A percentile compares a stretch with the other conserved stretches of the same genome.
These are phyloP conservation scores for Saturnispora sanitii DNA, from an alignment of 805 yeast genomes.

Conservation along the genomic window DNA sequence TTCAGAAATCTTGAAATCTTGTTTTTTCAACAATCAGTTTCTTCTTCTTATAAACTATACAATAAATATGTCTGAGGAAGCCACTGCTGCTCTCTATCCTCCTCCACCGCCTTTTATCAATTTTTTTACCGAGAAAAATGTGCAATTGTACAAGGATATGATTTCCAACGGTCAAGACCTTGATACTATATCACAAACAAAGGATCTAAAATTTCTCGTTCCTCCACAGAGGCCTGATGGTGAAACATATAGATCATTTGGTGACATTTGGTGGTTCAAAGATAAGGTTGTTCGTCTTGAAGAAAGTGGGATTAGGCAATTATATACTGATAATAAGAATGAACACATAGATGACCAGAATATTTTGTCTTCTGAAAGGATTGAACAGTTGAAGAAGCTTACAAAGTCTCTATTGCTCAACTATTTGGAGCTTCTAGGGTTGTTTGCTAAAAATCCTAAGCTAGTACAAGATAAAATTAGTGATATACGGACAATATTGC, in stretches of 20 bases:
- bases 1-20: too few relatives aligned
- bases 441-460: constrained; percentile 65
- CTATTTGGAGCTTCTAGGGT: constrained; percentile 73
- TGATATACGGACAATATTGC: constrained; percentile 65
- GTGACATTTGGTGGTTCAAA: constrained; percentile 76
- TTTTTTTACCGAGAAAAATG: constrained; percentile 62
- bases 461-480: constrained; percentile 54
- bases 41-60: too few relatives aligned
- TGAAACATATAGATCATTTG: constrained; percentile 73
- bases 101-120: constrained; percentile 85
- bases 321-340: constrained; percentile 35
- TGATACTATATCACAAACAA: constrained; percentile 18
- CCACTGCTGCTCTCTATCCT: constrained; percentile 70
- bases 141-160: constrained; percentile 31
- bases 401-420: constrained; percentile 70
- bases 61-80: constrained; percentile 12
- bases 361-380: constrained; percentile 39
- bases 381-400: constrained; percentile 69
- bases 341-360: constrained; percentile 17
- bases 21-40: neutral
- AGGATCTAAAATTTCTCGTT: constrained; percentile 43
- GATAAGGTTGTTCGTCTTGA: constrained; percentile 70
- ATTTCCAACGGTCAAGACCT: constrained; percentile 18
- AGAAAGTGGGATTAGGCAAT: constrained; percentile 68
- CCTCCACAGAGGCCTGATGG: constrained; percentile 61